phyloP scores from a whole-genome alignment of 108 stramenopile genomes.

The Mediolabrus comicus region DNA sequence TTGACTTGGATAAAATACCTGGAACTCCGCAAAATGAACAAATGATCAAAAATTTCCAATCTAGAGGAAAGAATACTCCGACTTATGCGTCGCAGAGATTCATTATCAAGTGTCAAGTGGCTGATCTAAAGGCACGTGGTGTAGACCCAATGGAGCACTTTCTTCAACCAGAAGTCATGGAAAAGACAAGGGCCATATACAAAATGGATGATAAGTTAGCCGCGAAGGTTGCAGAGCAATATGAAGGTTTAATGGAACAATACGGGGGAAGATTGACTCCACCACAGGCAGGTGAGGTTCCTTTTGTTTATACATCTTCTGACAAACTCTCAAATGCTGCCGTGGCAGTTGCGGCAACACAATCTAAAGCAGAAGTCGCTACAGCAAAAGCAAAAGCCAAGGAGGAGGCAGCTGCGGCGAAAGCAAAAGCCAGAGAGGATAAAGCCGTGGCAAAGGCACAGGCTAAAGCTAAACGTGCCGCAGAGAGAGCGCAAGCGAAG shows the following conservation, averaged over 20 bases:
- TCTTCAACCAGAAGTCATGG: constrained; percentile 25
- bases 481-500: constrained; percentile 28
- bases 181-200: constrained; percentile 43
- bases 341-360: background rate
- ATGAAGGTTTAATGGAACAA: constrained; percentile 38
- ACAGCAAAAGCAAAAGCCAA: constrained; percentile 46
- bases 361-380: constrained; percentile 18
- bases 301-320: constrained; percentile 16
- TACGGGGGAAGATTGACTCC: constrained; percentile 35
- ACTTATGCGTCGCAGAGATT: constrained; percentile 43
- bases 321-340: background rate
- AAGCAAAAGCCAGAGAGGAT: constrained; percentile 44
- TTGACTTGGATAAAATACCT: constrained; percentile 63
- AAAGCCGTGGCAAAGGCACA: constrained; percentile 4
- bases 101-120: constrained; percentile 69
- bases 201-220: constrained; percentile 44
- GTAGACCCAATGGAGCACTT: constrained; percentile 74
- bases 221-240: constrained; percentile 36
- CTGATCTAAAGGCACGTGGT: constrained; percentile 69
- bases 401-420: constrained; percentile 10
- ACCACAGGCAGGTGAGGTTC: constrained; percentile 33
- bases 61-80: constrained; percentile 28
- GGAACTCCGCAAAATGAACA: constrained; percentile 65
- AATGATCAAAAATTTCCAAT: constrained; percentile 48
- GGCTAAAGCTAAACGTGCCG: constrained; percentile 20